These are phyloP conservation scores for Letharia columbiana DNA, from an alignment of 495 filamentous ascomycete genomes.

Conservation along the genomic window DNA sequence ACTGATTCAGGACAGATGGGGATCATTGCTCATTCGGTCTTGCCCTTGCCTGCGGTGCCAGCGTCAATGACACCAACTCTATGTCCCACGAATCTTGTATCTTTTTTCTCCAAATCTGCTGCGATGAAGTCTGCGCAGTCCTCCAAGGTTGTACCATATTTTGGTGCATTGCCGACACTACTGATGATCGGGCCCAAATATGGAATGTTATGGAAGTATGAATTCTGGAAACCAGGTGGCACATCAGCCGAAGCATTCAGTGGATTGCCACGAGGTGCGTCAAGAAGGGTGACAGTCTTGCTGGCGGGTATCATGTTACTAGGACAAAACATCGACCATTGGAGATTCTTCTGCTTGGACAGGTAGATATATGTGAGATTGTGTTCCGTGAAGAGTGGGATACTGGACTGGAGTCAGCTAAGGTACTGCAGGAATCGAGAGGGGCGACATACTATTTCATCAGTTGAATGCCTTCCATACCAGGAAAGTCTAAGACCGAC, in stretches of 20 bases:
- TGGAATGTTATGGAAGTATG: constrained; percentile 20
- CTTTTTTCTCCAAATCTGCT: constrained; percentile 27
- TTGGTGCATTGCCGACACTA: constrained; percentile 19
- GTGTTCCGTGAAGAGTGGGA: constrained; percentile 29
- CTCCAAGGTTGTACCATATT: constrained; percentile 28
- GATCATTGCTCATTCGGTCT: background rate
- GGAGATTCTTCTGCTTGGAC: constrained; percentile 18
- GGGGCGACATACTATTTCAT: constrained; percentile 29
- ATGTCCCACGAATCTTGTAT: constrained; percentile 26
- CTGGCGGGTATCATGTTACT: constrained; percentile 25
- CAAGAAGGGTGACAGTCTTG: constrained; percentile 20
- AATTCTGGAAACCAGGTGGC: constrained; percentile 19
- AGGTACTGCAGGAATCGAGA: background rate
- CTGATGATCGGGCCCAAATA: constrained; percentile 24
- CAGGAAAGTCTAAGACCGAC: constrained; percentile 27
- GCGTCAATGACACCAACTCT: constrained; percentile 28
- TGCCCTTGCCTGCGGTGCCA: constrained; percentile 14
- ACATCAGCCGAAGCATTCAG: constrained; percentile 22
- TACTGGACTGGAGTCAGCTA: constrained; percentile 13
- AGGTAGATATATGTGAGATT: constrained; percentile 25
- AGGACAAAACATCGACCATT: constrained; percentile 31
- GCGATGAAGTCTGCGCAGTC: constrained; percentile 34
- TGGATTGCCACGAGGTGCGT: constrained; percentile 21
- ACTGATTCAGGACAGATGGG: background rate
- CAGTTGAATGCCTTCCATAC: constrained; percentile 20